phyloP scores from a whole-genome alignment of 1,284 basidiomycete species.

The Irpex lacteus region DNA sequence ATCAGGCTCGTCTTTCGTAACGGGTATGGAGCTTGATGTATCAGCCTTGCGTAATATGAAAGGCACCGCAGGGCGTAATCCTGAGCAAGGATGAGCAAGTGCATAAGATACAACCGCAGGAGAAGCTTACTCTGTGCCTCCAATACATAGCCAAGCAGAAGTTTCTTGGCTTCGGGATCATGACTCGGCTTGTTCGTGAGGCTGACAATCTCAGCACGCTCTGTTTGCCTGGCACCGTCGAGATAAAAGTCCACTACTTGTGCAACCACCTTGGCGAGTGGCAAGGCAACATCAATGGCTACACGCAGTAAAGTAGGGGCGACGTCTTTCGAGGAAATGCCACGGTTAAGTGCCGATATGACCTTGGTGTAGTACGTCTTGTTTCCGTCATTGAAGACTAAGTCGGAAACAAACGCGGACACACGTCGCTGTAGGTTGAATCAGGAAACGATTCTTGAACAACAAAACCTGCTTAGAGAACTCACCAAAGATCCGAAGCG shows the following conservation, averaged over 20 bases:
- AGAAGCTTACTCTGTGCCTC: conserved; percentile 48
- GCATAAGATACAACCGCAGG: not conserved
- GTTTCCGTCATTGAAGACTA: conserved; percentile 25
- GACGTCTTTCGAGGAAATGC: conserved; percentile 39
- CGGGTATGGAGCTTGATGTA: conserved; percentile 33
- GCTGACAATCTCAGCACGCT: conserved; percentile 42
- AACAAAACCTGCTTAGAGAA: not conserved
- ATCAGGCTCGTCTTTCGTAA: conserved; percentile 36
- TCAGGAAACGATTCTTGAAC: not conserved
- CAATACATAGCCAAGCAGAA: conserved; percentile 49
- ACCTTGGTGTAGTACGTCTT: conserved; percentile 40
- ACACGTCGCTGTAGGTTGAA: not conserved
- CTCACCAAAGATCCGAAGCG: conserved; percentile 18
- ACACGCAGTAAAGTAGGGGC: conserved; percentile 46
- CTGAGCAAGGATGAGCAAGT: conserved; percentile 29
- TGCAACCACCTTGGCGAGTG: conserved; percentile 45
- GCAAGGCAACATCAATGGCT: conserved; percentile 44
- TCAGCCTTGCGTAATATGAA: conserved; percentile 45
- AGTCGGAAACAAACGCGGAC: not conserved
- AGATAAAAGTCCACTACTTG: conserved; percentile 67
- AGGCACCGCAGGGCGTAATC: conserved; percentile 34
- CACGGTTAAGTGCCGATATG: conserved; percentile 40
- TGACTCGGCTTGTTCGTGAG: conserved; percentile 29
- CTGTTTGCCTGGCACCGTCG: conserved; percentile 34
- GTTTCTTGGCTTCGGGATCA: conserved; percentile 28